Percentiles rank a stretch among this genome's conserved stretches.
Conservation (phyloP, 2,329 filamentous ascomycete species). For the Fusarium sterilihyphosum region DNA sequence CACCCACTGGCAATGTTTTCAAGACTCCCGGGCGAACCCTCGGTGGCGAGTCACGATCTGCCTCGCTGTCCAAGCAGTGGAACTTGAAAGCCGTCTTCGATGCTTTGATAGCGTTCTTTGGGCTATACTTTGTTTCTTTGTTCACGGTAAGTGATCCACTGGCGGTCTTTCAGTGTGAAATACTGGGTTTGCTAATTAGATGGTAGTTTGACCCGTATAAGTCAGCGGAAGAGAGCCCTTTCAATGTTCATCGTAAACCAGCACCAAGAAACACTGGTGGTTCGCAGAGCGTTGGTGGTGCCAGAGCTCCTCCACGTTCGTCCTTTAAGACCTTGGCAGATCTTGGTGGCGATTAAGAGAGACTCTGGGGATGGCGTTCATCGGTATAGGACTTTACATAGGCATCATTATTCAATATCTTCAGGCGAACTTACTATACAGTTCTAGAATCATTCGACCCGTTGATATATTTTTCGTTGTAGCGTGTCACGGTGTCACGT, state of each 20-base stretch:
- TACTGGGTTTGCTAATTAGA: constrained; percentile 38
- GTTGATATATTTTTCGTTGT: neutral
- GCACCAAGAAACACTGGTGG: constrained; percentile 42
- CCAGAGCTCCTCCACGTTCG: constrained; percentile 47
- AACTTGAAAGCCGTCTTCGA: constrained; percentile 59
- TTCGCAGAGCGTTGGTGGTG: constrained; percentile 34
- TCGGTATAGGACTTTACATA: neutral
- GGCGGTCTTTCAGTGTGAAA: neutral
- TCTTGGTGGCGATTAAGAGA: constrained; percentile 49
- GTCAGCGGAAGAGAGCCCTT: constrained; percentile 67
- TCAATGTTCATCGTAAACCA: constrained; percentile 60
- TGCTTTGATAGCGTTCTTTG: constrained; percentile 64
- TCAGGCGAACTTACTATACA: neutral
- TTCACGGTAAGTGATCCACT: constrained; percentile 60
- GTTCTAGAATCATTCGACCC: neutral
- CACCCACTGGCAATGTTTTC: constrained; percentile 60
- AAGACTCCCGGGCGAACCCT: constrained; percentile 66
- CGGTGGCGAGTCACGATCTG: constrained; percentile 52
- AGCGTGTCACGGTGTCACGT: too few species aligned
- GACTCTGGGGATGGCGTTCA: neutral
- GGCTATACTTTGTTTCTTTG: constrained; percentile 70
- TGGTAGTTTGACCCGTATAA: constrained; percentile 69
- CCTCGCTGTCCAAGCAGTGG: constrained; percentile 21
- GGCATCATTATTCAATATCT: neutral
- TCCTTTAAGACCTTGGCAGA: constrained; percentile 65